Conservation (phyloP, 2,329 filamentous ascomycete genomes). For the Ustulina deusta region DNA sequence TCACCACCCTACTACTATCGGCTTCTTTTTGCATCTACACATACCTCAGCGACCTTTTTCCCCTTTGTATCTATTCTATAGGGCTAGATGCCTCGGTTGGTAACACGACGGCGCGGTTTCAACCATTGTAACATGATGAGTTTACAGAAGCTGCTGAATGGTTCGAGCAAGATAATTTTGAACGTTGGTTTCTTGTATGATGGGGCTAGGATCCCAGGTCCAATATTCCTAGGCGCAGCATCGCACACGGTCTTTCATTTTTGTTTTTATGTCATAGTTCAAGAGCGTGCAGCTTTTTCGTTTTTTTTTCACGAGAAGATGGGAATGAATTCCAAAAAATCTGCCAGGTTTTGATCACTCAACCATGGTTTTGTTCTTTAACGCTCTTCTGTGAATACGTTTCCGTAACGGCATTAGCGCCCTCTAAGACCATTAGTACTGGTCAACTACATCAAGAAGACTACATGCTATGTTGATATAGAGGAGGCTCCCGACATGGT, state of each 20-base stretch:
- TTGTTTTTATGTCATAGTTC: conserved; percentile 12
- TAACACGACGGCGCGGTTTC: conserved; percentile 5
- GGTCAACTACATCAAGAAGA: neutral
- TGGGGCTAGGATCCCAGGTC: conserved; percentile 26
- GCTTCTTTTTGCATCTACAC: conserved; percentile 26
- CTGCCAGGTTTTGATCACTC: conserved; percentile 18
- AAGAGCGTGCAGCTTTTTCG: conserved; percentile 29
- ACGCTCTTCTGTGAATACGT: neutral
- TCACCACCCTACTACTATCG: neutral
- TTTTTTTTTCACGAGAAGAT: conserved; percentile 26
- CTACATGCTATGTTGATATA: neutral
- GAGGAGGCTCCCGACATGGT: neutral
- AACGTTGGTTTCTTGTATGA: conserved; percentile 32
- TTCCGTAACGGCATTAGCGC: neutral
- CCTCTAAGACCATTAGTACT: neutral
- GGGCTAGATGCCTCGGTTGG: conserved; percentile 28
- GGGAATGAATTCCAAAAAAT: conserved; percentile 30
- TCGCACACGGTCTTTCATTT: conserved; percentile 28
- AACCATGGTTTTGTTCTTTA: neutral
- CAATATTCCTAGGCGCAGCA: conserved; percentile 32
- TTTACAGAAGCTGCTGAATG: conserved; percentile 21
- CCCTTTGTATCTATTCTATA: conserved; percentile 49
- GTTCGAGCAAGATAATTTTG: conserved; percentile 17
- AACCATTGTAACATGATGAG: conserved; percentile 38
- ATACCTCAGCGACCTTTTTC: conserved; percentile 41